Percentiles rank a stretch among this genome's conserved stretches.
phyloP scores from a whole-genome alignment of 2,329 filamentous ascomycete species.

The Zarea fungicola region DNA sequence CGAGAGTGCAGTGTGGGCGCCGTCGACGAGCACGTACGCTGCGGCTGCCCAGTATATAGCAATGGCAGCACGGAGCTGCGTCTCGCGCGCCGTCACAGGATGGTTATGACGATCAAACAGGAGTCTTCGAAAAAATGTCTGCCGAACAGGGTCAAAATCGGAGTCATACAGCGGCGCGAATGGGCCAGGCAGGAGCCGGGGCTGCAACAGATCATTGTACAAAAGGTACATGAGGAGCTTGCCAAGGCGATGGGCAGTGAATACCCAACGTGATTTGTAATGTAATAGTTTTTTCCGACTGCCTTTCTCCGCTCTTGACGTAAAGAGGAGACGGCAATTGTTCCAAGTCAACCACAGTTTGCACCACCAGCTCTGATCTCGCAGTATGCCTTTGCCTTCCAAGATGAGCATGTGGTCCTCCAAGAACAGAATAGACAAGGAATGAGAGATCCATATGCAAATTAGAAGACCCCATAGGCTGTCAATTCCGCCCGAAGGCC shows the following conservation, averaged over 20 bases:
- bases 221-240: neutral
- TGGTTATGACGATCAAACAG: neutral
- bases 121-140: neutral
- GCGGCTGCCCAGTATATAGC: neutral
- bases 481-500: neutral
- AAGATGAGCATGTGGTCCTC: neutral
- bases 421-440: neutral
- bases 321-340: neutral
- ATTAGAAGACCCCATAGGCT: neutral
- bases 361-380: neutral
- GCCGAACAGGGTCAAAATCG: neutral
- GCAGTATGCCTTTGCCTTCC: neutral
- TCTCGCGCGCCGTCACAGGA: neutral
- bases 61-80: neutral
- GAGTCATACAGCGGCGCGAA: neutral
- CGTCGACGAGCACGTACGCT: neutral
- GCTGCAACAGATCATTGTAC: neutral
- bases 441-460: neutral
- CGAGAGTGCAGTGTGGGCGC: neutral
- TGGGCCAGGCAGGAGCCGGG: neutral
- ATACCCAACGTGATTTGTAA: neutral
- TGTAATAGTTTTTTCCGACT: neutral
- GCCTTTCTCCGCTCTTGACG: neutral
- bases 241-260: neutral
- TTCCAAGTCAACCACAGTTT: neutral